phyloP scores from a whole-genome alignment of 176 grass and related monocot genomes.

The Musa itinerans region DNA sequence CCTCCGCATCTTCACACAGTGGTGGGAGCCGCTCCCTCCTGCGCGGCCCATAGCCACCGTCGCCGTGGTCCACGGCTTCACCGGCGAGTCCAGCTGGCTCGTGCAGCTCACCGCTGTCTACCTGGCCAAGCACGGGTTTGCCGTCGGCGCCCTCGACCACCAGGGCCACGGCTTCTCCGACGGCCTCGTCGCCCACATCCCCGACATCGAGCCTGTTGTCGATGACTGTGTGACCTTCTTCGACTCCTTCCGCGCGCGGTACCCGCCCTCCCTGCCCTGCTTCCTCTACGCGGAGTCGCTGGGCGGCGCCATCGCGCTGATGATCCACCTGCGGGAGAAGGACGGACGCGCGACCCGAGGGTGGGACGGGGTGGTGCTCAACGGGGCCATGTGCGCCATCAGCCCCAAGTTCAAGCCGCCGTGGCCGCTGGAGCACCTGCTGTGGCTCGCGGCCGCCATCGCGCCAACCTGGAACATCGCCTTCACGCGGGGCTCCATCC shows the following conservation, averaged over 20 bases:
- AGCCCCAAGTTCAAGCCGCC: conserved; percentile 77
- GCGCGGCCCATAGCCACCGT: conserved; percentile 30
- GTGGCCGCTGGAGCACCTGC: conserved; percentile 74
- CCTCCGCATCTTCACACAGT: conserved; percentile 66
- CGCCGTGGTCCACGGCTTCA: conserved; percentile 67
- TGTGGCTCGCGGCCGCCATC: conserved; percentile 35
- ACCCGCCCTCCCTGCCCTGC: conserved; percentile 56
- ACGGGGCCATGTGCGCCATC: conserved; percentile 84
- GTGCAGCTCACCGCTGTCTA: conserved; percentile 60
- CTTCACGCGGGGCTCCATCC: conserved; percentile 56
- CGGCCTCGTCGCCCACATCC: conserved; percentile 47
- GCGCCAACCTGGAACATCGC: conserved; percentile 66
- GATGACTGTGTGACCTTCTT: conserved; percentile 84
- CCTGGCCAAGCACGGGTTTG: conserved; percentile 67
- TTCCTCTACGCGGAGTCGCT: conserved; percentile 91
- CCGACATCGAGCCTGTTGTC: conserved; percentile 55
- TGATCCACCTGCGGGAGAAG: conserved; percentile 50
- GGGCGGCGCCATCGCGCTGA: conserved; percentile 67
- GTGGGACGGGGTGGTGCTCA: conserved; percentile 63
- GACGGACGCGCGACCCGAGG: conserved; percentile 23
- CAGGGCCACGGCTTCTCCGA: conserved; percentile 87
- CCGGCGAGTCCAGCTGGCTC: conserved; percentile 65
- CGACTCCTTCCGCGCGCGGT: conserved; percentile 56
- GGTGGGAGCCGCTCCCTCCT: conserved; percentile 37
- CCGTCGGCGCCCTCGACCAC: conserved; percentile 70